Evolutionary conservation across 2,329 filamentous ascomycete genomes (phyloP).

Genomic region (Diaporthe citriasiana): DNA sequence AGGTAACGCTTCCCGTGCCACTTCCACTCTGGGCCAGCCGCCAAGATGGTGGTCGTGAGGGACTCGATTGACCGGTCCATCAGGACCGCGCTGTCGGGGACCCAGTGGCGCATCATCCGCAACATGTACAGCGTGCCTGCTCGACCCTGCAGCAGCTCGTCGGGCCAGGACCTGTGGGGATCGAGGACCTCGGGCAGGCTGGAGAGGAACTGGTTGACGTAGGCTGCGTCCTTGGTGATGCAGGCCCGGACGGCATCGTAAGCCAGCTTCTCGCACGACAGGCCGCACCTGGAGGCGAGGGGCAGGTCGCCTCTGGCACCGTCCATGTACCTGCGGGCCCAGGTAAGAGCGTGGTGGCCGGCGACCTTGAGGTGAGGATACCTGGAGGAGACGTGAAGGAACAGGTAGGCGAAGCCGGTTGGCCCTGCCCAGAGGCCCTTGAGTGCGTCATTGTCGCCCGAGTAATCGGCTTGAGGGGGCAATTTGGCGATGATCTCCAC

Average conservation of each 20-base stretch:
- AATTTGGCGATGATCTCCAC: conserved; percentile 54
- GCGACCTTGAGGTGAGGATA: conserved; percentile 60
- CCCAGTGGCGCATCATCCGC: conserved; percentile 71
- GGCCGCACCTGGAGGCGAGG: conserved; percentile 62
- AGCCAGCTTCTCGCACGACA: conserved; percentile 64
- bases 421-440: conserved; percentile 68
- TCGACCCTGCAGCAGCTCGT: conserved; percentile 77
- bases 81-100: conserved; percentile 62
- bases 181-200: conserved; percentile 54
- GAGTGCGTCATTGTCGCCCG: conserved; percentile 48
- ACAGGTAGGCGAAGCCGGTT: conserved; percentile 69
- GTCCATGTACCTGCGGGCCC: conserved; percentile 63
- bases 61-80: conserved; percentile 68
- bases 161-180: conserved; percentile 57
- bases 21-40: conserved; percentile 67
- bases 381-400: conserved; percentile 61
- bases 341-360: conserved; percentile 58
- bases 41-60: conserved; percentile 72
- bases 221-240: conserved; percentile 54
- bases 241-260: conserved; percentile 62
- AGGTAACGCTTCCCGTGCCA: conserved; percentile 75
- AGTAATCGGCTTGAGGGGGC: conserved; percentile 55
- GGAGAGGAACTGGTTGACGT: conserved; percentile 58
- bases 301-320: conserved; percentile 52
- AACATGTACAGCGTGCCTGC: conserved; percentile 78